Evolutionary conservation across 2,329 filamentous ascomycete genomes (phyloP).

Genomic region (Pseudocercospora vitis): DNA sequence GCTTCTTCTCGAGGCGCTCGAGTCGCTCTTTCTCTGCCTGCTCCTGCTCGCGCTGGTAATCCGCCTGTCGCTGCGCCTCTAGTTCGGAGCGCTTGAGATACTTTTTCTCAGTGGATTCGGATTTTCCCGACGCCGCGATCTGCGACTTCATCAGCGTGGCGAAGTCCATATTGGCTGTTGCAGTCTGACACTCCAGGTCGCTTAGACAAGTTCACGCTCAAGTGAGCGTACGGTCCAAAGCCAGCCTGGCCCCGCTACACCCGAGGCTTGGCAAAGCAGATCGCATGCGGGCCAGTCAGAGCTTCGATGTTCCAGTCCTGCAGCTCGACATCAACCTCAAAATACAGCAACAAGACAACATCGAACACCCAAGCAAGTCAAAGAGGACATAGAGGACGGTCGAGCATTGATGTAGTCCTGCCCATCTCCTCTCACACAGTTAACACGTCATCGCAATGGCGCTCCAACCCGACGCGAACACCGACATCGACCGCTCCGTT

Average conservation of each 20-base stretch:
- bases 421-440: not conserved
- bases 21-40: constrained; percentile 69
- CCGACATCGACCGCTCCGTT: constrained; percentile 64
- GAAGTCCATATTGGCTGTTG: constrained; percentile 74
- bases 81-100: constrained; percentile 82
- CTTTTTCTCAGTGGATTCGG: constrained; percentile 60
- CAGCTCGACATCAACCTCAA: constrained; percentile 11
- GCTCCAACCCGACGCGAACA: constrained; percentile 37
- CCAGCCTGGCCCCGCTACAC: no score
- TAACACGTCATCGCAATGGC: constrained; percentile 31
- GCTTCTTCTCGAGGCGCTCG: constrained; percentile 71
- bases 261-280: no score
- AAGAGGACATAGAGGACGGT: no score
- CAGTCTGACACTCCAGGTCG: not conserved
- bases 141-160: constrained; percentile 89
- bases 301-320: no score
- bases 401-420: not conserved
- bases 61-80: constrained; percentile 76
- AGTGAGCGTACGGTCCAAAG: no score
- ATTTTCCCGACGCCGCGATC: constrained; percentile 66
- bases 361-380: no score
- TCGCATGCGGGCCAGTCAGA: not conserved
- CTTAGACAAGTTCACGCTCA: no score
- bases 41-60: constrained; percentile 80
- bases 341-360: not conserved